Percentiles rank a stretch among this genome's conserved stretches.
Evolutionary conservation across 257 asterid species (phyloP).

Genomic region (Echites panduratus): DNA sequence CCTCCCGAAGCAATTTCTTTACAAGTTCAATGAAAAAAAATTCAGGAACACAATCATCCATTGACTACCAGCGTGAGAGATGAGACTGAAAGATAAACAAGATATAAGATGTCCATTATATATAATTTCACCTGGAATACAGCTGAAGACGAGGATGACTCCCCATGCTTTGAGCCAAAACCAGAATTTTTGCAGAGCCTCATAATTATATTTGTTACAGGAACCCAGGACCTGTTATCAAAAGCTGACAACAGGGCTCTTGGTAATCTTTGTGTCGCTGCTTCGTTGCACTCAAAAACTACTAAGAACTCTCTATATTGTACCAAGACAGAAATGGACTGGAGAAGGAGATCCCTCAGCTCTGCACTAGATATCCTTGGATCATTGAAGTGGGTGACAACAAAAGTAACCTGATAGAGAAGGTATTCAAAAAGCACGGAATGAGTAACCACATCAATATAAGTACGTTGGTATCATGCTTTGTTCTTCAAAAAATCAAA

Average conservation of each 20-base stretch:
- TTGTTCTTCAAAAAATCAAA: not conserved
- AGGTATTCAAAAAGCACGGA: not conserved
- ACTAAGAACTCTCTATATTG: conserved; percentile 78
- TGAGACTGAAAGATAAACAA: not conserved
- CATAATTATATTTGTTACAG: conserved; percentile 76
- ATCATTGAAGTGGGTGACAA: conserved; percentile 82
- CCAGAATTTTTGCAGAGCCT: conserved; percentile 83
- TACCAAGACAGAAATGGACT: conserved; percentile 79
- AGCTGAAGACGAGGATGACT: conserved; percentile 73
- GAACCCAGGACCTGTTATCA: conserved; percentile 93
- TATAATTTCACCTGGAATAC: conserved; percentile 55
- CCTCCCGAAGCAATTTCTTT: conserved; percentile 75
- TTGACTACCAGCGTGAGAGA: not conserved
- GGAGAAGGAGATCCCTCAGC: conserved; percentile 90
- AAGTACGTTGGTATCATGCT: not conserved
- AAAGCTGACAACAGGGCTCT: conserved; percentile 77
- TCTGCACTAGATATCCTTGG: conserved; percentile 91
- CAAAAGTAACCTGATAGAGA: conserved; percentile 66
- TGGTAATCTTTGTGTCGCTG: conserved; percentile 67
- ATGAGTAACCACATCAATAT: not conserved
- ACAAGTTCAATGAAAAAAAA: conserved; percentile 12
- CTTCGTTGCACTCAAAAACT: conserved; percentile 84
- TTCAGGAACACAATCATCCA: not conserved
- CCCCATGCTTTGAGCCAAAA: conserved; percentile 77
- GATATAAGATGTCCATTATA: conserved; percentile 5